phyloP scores from a whole-genome alignment of 257 asterid genomes.

The Paulownia fortunei region DNA sequence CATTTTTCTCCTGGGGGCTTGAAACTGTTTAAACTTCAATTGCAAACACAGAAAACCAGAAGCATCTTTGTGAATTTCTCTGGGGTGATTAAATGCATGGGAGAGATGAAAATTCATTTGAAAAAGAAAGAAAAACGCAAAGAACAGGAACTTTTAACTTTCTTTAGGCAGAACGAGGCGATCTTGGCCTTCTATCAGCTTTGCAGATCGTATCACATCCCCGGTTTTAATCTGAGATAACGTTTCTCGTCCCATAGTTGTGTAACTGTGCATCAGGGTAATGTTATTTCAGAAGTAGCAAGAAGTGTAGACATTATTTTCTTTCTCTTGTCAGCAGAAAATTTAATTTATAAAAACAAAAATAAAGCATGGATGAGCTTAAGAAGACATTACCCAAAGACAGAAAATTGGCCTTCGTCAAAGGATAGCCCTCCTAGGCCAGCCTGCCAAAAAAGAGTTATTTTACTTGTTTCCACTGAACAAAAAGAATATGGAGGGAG shows the following conservation, averaged over 20 bases:
- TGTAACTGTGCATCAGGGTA: conserved; percentile 56
- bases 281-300: conserved; percentile 19
- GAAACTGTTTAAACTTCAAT: background rate
- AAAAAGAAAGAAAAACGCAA: background rate
- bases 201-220: conserved; percentile 80
- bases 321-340: background rate
- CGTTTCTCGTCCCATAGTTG: conserved; percentile 67
- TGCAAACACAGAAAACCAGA: background rate
- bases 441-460: conserved; percentile 53
- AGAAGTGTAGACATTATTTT: background rate
- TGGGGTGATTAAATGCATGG: background rate
- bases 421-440: conserved; percentile 97
- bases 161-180: conserved; percentile 72
- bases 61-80: background rate
- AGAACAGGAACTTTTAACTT: conserved; percentile 29
- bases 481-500: background rate
- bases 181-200: conserved; percentile 84
- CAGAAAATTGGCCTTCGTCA: conserved; percentile 96
- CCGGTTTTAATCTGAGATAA: conserved; percentile 83
- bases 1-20: background rate
- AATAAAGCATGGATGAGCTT: background rate
- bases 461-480: conserved; percentile 2
- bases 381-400: conserved; percentile 67
- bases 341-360: background rate
- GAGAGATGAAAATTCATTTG: conserved; percentile 9